Evolutionary conservation across 306 rosid species (phyloP), one percentile per base, ranked within the genome.

Genomic region (Acacia crassicarpa): DNA sequence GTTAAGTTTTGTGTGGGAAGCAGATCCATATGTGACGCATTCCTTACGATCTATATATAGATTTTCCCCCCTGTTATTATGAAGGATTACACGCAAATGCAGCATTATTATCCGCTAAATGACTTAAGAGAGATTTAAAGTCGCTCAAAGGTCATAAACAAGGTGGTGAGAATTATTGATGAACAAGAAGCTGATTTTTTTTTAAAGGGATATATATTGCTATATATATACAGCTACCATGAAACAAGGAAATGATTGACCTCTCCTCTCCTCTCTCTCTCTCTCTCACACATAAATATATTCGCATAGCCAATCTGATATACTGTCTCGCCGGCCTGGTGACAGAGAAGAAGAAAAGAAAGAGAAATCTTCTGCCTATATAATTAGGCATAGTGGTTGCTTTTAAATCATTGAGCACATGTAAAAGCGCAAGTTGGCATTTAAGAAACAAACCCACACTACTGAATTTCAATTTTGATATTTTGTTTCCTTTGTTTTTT

Each of bases 81-180:
- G 19, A 44, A 44, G 33, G 19, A 46, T 67, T 68, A 66, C 38
- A 2, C 17, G 69, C 25, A 67, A 40, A 65, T 20, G 32, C 12
- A 44, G 30, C 67, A 46, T 20, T 66, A 23, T 74, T 49, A 44
- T 49, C 6, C 41, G 35, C 76, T 51, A 51, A 71, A n/a, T 77
- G 79, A 77, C 48, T 3, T 3, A 27, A 77, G 80, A 80, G 79
- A 72, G 79, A 72, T 72, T 81, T 77, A 20, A 15, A 9, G 67
- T 41, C 43, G 63, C 63, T 78, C 80, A 66, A 77, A 65, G 82
- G 62, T 81, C 35, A 72, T 85, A 72, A 54, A 23, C 53, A 69
- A 19, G 1, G 11, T 38, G 71, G 41, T 22, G 79, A 75, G 77
- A 59, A 83, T 74, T 35, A 67, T 84, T 76, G 68, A 78, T 49